Conservation (phyloP, 768 basidiomycete genomes). For the Rhodosporidiobolus sp. region DNA sequence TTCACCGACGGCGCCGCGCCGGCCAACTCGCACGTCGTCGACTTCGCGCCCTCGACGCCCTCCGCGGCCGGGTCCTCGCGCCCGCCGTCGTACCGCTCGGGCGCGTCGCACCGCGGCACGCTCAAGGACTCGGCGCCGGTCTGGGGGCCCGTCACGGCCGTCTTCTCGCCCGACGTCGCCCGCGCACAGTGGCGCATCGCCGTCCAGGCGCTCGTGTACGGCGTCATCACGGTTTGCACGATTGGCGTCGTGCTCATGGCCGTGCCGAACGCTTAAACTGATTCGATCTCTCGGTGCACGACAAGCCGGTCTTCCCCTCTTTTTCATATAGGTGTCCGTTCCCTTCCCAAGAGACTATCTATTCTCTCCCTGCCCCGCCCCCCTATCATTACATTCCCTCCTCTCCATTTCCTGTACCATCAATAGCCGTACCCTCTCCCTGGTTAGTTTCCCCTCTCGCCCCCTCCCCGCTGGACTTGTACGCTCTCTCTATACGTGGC, state of each 20-base stretch:
- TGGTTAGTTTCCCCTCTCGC: too few species aligned
- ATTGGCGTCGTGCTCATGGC: constrained; percentile 33
- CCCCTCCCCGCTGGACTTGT: too few species aligned
- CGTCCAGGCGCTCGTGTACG: constrained; percentile 13
- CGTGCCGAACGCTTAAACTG: constrained; percentile 20
- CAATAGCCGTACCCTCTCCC: too few species aligned
- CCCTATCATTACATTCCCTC: too few species aligned
- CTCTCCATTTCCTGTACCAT: too few species aligned
- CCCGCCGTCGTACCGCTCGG: constrained; percentile 35
- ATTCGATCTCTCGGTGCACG: too few species aligned
- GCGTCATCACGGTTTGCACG: background rate
- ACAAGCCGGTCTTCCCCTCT: too few species aligned
- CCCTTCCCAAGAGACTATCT: too few species aligned
- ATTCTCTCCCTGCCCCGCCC: too few species aligned
- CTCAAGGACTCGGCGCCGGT: constrained; percentile 27
- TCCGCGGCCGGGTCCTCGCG: constrained; percentile 8
- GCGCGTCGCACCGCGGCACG: constrained; percentile 12
- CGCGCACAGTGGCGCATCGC: constrained; percentile 34
- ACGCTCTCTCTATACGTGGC: too few species aligned
- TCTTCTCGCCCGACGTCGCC: constrained; percentile 33
- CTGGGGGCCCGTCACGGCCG: constrained; percentile 25
- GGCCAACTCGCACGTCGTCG: constrained; percentile 8
- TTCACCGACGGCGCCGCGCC: background rate
- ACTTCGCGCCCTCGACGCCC: background rate
- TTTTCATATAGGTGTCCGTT: too few species aligned